Conservation (phyloP, 805 yeast species). For the Torulaspora maleeae region DNA sequence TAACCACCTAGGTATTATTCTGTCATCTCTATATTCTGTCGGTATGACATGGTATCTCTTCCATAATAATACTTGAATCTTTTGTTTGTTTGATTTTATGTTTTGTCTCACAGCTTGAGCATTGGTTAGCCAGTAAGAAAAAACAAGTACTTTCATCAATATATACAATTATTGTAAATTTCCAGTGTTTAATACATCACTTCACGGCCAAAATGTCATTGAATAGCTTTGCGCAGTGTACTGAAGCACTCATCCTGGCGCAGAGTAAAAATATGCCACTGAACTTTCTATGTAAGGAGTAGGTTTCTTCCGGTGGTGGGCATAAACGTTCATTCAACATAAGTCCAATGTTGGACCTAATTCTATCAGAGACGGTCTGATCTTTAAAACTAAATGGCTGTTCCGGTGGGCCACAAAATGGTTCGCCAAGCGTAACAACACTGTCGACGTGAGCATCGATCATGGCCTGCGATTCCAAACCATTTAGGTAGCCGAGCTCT, state of each 20-base stretch:
- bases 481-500: constrained; percentile 84
- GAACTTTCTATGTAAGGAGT: constrained; percentile 90
- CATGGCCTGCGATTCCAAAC: constrained; percentile 84
- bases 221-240: constrained; percentile 76
- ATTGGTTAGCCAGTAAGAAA: no score
- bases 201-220: constrained; percentile 61
- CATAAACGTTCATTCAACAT: constrained; percentile 90
- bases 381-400: constrained; percentile 61
- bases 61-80: no score
- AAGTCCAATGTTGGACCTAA: constrained; percentile 76
- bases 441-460: constrained; percentile 88
- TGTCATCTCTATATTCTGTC: no score
- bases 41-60: no score
- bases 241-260: constrained; percentile 75
- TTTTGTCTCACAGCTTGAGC: no score
- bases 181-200: not conserved
- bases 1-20: no score
- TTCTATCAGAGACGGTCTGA: constrained; percentile 93
- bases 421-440: constrained; percentile 86
- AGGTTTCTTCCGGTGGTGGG: constrained; percentile 98
- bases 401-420: constrained; percentile 54
- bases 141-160: not conserved
- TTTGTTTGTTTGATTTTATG: no score
- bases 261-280: constrained; percentile 91
- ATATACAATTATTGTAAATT: not conserved